Conservation (phyloP, 495 filamentous ascomycete genomes). For the Daldinia vernicosa region DNA sequence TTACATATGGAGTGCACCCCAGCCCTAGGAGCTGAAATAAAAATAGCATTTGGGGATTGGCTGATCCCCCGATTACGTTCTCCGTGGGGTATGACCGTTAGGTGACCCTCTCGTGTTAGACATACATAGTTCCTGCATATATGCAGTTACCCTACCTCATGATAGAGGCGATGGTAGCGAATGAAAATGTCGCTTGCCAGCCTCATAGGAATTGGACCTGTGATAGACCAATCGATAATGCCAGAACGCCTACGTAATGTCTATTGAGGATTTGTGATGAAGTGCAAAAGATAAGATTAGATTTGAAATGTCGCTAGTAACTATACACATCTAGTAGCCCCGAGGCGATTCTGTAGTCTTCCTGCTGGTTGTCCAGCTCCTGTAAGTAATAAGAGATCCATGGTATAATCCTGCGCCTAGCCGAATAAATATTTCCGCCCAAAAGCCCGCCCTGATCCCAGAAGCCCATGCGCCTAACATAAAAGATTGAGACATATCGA, state of each 20-base stretch:
- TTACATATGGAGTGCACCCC: neutral
- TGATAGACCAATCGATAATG: neutral
- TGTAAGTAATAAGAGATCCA: neutral
- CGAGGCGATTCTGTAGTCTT: slow-evolving; percentile 24
- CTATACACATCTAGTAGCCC: slow-evolving; percentile 25
- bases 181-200: slow-evolving; percentile 8
- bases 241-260: neutral
- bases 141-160: neutral
- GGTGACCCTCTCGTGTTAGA: neutral
- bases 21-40: slow-evolving; percentile 2
- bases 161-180: slow-evolving; percentile 17
- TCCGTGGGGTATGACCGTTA: slow-evolving; percentile 14
- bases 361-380: neutral
- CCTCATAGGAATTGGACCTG: slow-evolving; percentile 2
- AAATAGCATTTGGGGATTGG: slow-evolving; percentile 14
- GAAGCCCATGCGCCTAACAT: neutral
- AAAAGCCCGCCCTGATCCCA: neutral
- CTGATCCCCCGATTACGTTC: slow-evolving; percentile 6
- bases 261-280: neutral
- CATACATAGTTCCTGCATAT: slow-evolving; percentile 22
- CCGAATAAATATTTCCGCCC: neutral
- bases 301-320: slow-evolving; percentile 1
- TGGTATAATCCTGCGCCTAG: neutral
- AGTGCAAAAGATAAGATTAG: neutral
- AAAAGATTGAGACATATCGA: neutral